Conservation (phyloP, 1,139 yeast genomes). For the Geotrichum armillariae region DNA sequence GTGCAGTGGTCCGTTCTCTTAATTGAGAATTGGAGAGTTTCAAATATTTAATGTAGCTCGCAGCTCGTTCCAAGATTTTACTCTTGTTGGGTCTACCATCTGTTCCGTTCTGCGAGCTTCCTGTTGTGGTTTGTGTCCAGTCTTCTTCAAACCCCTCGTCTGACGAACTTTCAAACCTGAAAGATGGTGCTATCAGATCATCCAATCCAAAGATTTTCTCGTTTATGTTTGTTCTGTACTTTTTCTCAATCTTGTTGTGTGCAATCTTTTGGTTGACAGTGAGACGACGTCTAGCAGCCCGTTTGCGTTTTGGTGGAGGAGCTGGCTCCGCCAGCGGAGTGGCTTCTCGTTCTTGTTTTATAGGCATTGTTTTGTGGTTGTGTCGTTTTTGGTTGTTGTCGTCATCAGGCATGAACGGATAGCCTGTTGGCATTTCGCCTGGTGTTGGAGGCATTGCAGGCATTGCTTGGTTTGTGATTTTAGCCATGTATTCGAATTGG, state of each 20-base stretch:
- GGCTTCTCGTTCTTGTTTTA: not conserved
- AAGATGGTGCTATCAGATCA: constrained; percentile 59
- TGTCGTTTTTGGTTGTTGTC: not conserved
- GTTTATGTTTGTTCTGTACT: constrained; percentile 70
- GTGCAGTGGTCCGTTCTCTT: constrained; percentile 1
- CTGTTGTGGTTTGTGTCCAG: no score
- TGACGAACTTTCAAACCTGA: constrained; percentile 47
- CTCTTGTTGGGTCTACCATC: constrained; percentile 17
- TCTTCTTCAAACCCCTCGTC: not conserved
- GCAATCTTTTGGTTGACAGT: constrained; percentile 67
- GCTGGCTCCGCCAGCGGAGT: not conserved
- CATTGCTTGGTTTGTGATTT: not conserved
- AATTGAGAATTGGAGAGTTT: constrained; percentile 8
- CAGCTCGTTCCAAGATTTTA: constrained; percentile 18
- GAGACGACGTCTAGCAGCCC: constrained; percentile 57
- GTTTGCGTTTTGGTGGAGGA: constrained; percentile 38
- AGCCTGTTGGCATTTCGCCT: not conserved
- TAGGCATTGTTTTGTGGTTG: not conserved
- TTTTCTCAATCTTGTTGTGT: constrained; percentile 68
- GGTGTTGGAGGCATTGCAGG: not conserved
- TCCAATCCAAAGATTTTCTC: constrained; percentile 68
- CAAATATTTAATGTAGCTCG: constrained; percentile 13
- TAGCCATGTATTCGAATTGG: constrained; percentile 2
- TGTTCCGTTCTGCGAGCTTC: not conserved
- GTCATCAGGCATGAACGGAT: not conserved